Percentiles rank a stretch among this genome's conserved stretches.
Evolutionary conservation across 306 rosid species (phyloP).

Genomic region (Coriaria nepalensis): DNA sequence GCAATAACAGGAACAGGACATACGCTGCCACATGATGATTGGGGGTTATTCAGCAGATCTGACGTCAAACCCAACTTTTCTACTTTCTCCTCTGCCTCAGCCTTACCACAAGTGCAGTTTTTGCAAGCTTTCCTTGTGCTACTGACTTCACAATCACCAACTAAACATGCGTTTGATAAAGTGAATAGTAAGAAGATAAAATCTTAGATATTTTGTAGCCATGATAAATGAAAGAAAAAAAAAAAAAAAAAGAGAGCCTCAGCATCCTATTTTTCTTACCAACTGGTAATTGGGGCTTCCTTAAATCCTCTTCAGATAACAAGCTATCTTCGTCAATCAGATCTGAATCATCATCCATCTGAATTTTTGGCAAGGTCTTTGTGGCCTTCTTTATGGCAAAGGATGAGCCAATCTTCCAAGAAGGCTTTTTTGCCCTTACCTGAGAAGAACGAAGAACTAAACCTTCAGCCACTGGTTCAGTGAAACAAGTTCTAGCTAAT

Average conservation of each 20-base stretch:
- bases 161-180: conserved; percentile 20
- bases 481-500: too few relatives aligned
- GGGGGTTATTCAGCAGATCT: conserved; percentile 68
- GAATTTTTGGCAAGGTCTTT: conserved; percentile 19
- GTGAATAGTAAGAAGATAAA: background rate
- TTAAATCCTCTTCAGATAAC: conserved; percentile 73
- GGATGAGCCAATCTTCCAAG: conserved; percentile 13
- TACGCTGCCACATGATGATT: conserved; percentile 91
- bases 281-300: conserved; percentile 49
- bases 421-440: conserved; percentile 14
- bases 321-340: conserved; percentile 88
- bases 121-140: conserved; percentile 90
- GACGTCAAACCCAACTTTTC: conserved; percentile 57
- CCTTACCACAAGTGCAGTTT: conserved; percentile 86
- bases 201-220: background rate
- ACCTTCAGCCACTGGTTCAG: too few relatives aligned
- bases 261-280: conserved; percentile 25
- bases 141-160: conserved; percentile 77
- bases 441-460: background rate
- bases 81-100: conserved; percentile 76
- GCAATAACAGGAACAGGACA: conserved; percentile 7
- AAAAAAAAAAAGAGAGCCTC: background rate
- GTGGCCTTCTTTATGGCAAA: conserved; percentile 9
- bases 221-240: too few relatives aligned
- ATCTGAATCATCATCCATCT: conserved; percentile 65